Evolutionary conservation across 2,329 filamentous ascomycete genomes (phyloP), one percentile per base, ranked within the genome.

Genomic region (Bipolaris sorokiniana): DNA sequence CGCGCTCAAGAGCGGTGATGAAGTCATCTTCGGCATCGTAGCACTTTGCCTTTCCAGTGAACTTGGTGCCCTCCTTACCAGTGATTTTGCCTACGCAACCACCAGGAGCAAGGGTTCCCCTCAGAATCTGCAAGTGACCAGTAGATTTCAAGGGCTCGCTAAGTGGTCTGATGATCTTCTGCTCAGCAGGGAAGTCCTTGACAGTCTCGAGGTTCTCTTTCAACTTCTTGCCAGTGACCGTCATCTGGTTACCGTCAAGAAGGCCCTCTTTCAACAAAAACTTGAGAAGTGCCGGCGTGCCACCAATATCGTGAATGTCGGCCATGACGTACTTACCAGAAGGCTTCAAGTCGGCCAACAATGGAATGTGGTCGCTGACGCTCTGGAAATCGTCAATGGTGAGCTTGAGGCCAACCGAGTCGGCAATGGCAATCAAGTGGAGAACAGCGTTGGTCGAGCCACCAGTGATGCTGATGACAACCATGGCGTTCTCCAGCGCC

Each of bases 71-170:
- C 77, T 91, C 89, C 76, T 91, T 91, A 41, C 89, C 89, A 2
- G 89, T 91, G 72, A 91, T 91, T 78, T 91, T 91, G 44, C 88
- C 89, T 1, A 91, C 89, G 59, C 82, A 85, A 48, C 89, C 89
- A 54, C 85, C 88, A 0, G 89, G 89, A 3, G 89, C 88, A 36
- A 91, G 81, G 16, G 83, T 86, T 28, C 89, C 89, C 48, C 87
- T 83, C 6, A 91, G 81, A 65, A 91, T 91, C 77, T 90, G 88
- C 63, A 91, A 86, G 70, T 91, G 89, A 36, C 89, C 89, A 1
- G 88, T 89, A 40, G 78, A 62, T 75, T 91, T 91, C 77, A 91
- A 88, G 2, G 89, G 89, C 66, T 90, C 83, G 72, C 80, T 85
- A 60, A 90, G 76, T 1, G 88, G 88, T 13, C 85, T 82, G 66